Evolutionary conservation across 1,284 basidiomycete genomes (phyloP).

Genomic region (Cystodermella granulosa): DNA sequence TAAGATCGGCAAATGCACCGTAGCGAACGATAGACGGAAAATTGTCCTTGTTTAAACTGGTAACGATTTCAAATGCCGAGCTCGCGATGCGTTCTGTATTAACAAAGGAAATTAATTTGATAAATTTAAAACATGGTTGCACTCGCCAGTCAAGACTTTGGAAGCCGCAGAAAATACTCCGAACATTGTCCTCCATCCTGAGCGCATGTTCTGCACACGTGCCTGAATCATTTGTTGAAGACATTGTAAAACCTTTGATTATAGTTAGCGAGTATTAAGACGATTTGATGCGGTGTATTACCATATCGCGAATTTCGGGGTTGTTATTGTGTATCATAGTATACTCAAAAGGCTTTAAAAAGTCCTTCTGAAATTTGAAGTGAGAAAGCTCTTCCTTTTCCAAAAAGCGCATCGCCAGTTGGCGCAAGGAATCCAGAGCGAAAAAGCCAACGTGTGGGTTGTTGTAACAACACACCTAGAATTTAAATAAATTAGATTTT

Average conservation of each 20-base stretch:
- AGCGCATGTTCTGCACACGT: conserved; percentile 89
- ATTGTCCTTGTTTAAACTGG: conserved; percentile 84
- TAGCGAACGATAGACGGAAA: conserved; percentile 87
- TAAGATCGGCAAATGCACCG: conserved; percentile 93
- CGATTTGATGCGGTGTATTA: conserved; percentile 32
- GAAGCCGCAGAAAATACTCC: conserved; percentile 96
- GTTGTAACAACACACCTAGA: conserved; percentile 90
- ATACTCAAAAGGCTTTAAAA: conserved; percentile 95
- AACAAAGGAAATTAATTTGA: neutral
- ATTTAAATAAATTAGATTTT: neutral
- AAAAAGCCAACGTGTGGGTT: conserved; percentile 97
- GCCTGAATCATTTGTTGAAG: conserved; percentile 99
- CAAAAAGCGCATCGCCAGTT: conserved; percentile 96
- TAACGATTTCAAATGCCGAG: conserved; percentile 96
- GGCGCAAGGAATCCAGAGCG: conserved; percentile 94
- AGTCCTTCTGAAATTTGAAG: conserved; percentile 99
- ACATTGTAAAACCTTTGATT: conserved; percentile 82
- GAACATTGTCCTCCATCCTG: conserved; percentile 99
- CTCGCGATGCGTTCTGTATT: conserved; percentile 79
- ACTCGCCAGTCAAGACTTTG: conserved; percentile 80
- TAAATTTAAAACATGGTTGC: too few species aligned
- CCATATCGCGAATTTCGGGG: conserved; percentile 95
- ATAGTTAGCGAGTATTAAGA: neutral
- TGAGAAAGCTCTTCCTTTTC: conserved; percentile 98
- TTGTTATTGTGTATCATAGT: conserved; percentile 97